Evolutionary conservation across 257 asterid genomes (phyloP).

Genomic region (Primulina tabacum): DNA sequence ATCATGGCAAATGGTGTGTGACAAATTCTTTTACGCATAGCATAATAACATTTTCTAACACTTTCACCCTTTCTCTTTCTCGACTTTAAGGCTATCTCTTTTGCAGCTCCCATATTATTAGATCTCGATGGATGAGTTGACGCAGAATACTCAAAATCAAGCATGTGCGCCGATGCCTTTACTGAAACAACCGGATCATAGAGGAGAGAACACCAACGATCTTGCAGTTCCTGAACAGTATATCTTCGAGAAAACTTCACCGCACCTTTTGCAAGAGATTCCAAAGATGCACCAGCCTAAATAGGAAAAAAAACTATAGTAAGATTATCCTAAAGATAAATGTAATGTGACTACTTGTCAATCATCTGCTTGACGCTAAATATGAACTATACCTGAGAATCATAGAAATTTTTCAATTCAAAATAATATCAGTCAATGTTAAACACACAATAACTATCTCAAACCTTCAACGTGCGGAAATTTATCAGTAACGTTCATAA

Average conservation of each 20-base stretch:
- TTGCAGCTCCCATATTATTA: slow-evolving; percentile 33
- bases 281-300: slow-evolving; percentile 87
- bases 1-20: slow-evolving; percentile 38
- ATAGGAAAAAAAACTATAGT: not conserved
- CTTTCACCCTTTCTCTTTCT: slow-evolving; percentile 61
- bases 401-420: too few species aligned
- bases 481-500: too few species aligned
- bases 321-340: not conserved
- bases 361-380: too few species aligned
- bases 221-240: slow-evolving; percentile 56
- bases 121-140: slow-evolving; percentile 34
- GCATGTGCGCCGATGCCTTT: slow-evolving; percentile 57
- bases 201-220: slow-evolving; percentile 81
- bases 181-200: slow-evolving; percentile 64
- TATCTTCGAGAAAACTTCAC: slow-evolving; percentile 68
- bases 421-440: too few species aligned
- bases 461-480: too few species aligned
- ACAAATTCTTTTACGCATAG: slow-evolving; percentile 65
- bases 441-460: too few species aligned
- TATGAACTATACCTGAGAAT: too few species aligned
- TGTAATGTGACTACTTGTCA: not conserved
- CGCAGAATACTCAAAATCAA: slow-evolving; percentile 40
- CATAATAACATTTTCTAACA: slow-evolving; percentile 50
- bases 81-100: slow-evolving; percentile 31
- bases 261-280: slow-evolving; percentile 83